Percentiles rank a stretch among this genome's conserved stretches.
These are phyloP conservation scores for Globisporangium barbulae DNA, from an alignment of 352 stramenopile genomes.

Conservation along the genomic window DNA sequence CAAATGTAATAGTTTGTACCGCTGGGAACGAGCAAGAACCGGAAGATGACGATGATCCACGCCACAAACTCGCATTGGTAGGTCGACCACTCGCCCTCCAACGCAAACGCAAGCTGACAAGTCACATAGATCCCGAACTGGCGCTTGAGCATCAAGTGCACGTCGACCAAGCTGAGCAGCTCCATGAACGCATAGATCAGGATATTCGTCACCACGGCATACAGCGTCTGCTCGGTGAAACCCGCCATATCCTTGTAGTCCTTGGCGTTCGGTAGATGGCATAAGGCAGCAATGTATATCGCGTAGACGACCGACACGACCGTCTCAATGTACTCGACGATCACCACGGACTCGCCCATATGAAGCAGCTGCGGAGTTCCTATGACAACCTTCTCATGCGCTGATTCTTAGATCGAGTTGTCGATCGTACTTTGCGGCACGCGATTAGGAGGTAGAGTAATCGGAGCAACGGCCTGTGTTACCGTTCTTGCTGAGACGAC, in stretches of 20 bases:
- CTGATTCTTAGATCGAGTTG: not conserved
- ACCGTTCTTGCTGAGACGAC: no score
- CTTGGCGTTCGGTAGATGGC: constrained; percentile 12
- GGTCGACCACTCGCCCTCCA: not conserved
- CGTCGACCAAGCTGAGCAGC: constrained; percentile 16
- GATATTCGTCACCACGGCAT: constrained; percentile 18
- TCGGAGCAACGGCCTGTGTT: no score
- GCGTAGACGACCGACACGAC: constrained; percentile 25
- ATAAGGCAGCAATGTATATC: constrained; percentile 19
- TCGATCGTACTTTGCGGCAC: not conserved
- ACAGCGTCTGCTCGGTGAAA: constrained; percentile 1
- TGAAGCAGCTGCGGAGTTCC: constrained; percentile 10
- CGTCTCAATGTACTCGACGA: constrained; percentile 28
- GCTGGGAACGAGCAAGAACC: not conserved
- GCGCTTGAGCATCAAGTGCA: constrained; percentile 15
- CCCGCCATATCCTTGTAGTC: constrained; percentile 15
- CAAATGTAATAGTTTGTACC: no score
- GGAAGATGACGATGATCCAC: constrained; percentile 5
- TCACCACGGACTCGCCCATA: constrained; percentile 20
- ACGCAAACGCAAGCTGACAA: constrained; percentile 25
- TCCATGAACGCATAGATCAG: constrained; percentile 19
- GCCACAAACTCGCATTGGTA: not conserved
- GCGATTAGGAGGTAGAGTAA: no score
- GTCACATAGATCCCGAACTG: constrained; percentile 14
- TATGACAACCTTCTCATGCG: not conserved